Base-by-base conservation (phyloP, 2,329 filamentous ascomycete species). In the Pleoardoris graminearum region DNA sequence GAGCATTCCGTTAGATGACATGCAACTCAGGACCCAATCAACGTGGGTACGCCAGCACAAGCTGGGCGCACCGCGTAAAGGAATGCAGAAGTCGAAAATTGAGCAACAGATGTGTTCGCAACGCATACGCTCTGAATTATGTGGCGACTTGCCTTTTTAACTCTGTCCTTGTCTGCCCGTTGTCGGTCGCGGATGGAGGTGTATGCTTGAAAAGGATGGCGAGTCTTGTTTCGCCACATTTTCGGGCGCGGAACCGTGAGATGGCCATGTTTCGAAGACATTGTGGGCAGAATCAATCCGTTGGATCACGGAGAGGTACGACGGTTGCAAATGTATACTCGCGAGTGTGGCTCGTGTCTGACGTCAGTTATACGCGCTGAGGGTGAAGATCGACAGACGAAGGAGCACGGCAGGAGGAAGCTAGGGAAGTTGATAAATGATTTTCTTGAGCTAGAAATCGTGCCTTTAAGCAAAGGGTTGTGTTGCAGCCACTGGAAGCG, bases 171-270 rank as follows among this genome's bases (percentile, higher is more conserved):
- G n/a, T 56, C 55, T 19, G 62, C 50, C 37, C 55, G 32, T n/a
- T 56, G 55, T 32, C 58, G 59, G 27, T 58, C 51, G 38, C 65
- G 60, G 7, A 61, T 51, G 8, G 68, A 65, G 22, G 62, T 57
- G 30, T 56, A 48, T 22, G 65, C 68, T 35, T 61, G 58, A 37
- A 70, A 71, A 12, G 59, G 51, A 53, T 68, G 48, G 37, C 60
- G 61, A 2, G 63, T 67, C n/a, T 44, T 56, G 48, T 60, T 53
- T 25, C 65, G 61, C 7, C 44, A 52, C 56, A 64, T 51, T 23
- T 51, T 45, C 29, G 58, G 60, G n/a, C 55, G 58, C 25, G 30
- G 39, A 22, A 16, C n/a, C 12, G 14, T 21, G 3, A 38, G 22
- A 5, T 7, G 6, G 22, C 14, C n/a, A 11, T 14, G 22, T 19